Evolutionary conservation across 148 eudicot species (phyloP).

Genomic region (Beta vulgaris): DNA sequence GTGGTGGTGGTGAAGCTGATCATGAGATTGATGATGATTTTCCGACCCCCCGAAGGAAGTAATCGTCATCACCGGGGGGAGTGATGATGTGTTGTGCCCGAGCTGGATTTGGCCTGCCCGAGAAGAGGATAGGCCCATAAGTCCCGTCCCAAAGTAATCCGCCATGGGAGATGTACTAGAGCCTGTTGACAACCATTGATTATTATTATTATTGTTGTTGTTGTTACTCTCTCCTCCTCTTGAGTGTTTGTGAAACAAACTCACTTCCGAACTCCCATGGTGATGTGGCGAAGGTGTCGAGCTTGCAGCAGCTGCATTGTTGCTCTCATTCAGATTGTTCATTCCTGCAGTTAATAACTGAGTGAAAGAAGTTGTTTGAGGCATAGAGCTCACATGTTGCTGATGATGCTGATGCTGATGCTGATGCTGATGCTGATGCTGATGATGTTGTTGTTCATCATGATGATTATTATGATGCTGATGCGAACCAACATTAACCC

Average conservation of each 20-base stretch:
- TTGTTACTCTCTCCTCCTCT: not conserved
- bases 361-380: constrained; percentile 69
- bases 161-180: constrained; percentile 36
- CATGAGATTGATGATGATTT: constrained; percentile 1
- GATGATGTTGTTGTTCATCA: not conserved
- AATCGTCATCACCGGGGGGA: constrained; percentile 37
- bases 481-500: constrained; percentile 5
- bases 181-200: constrained; percentile 36
- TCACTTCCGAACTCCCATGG: not conserved
- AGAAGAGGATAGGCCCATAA: constrained; percentile 25
- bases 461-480: too few species aligned
- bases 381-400: constrained; percentile 32
- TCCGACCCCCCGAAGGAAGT: constrained; percentile 25
- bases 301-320: constrained; percentile 3
- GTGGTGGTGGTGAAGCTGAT: constrained; percentile 20
- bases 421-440: constrained; percentile 13
- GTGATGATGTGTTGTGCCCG: constrained; percentile 24
- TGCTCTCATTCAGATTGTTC: constrained; percentile 24
- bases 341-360: constrained; percentile 67
- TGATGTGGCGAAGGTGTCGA: constrained; percentile 35
- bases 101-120: constrained; percentile 23
- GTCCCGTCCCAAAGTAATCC: constrained; percentile 51
- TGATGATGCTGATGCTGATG: not conserved
- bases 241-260: constrained; percentile 31
- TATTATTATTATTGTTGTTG: constrained; percentile 1